Evolutionary conservation across 495 filamentous ascomycete species (phyloP).

Genomic region (Beverwykella pulmonaria): DNA sequence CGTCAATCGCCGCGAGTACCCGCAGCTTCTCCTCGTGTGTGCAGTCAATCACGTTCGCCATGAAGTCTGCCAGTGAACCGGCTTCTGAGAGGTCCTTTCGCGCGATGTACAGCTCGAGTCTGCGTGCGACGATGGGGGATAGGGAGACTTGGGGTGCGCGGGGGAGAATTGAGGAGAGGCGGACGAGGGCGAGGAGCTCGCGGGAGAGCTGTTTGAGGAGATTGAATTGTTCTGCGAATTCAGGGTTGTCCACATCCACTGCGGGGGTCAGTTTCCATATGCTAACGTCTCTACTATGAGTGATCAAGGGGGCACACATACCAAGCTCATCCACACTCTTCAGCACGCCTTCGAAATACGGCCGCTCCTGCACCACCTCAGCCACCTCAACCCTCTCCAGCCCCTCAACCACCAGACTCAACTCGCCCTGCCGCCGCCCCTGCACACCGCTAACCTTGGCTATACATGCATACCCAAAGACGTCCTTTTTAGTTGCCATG

Average conservation of each 20-base stretch:
- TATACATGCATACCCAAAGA: slow-evolving; percentile 75
- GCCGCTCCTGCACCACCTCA: slow-evolving; percentile 72
- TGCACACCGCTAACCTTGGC: slow-evolving; percentile 85
- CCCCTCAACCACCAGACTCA: slow-evolving; percentile 84
- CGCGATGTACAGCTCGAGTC: slow-evolving; percentile 81
- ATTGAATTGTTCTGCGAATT: slow-evolving; percentile 69
- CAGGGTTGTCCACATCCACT: slow-evolving; percentile 53
- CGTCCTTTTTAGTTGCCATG: slow-evolving; percentile 65
- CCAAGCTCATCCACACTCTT: slow-evolving; percentile 63
- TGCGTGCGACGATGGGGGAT: slow-evolving; percentile 79
- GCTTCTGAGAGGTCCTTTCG: slow-evolving; percentile 77
- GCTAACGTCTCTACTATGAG: slow-evolving; percentile 10
- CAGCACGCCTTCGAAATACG: slow-evolving; percentile 83
- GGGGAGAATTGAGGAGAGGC: slow-evolving; percentile 76
- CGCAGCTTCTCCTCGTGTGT: slow-evolving; percentile 87
- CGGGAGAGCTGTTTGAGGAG: slow-evolving; percentile 79
- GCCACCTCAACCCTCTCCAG: slow-evolving; percentile 74
- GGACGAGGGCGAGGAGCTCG: slow-evolving; percentile 77
- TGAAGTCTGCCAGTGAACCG: slow-evolving; percentile 90
- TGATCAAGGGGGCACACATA: slow-evolving; percentile 36
- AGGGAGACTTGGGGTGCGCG: slow-evolving; percentile 60
- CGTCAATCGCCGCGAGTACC: slow-evolving; percentile 73
- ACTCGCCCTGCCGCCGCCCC: slow-evolving; percentile 74
- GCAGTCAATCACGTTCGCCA: slow-evolving; percentile 83
- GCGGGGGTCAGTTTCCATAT: slow-evolving; percentile 11